Evolutionary conservation across 1,139 yeast species (phyloP), one percentile per base, ranked within the genome.

Genomic region (Scheffersomyces parashehatae): DNA sequence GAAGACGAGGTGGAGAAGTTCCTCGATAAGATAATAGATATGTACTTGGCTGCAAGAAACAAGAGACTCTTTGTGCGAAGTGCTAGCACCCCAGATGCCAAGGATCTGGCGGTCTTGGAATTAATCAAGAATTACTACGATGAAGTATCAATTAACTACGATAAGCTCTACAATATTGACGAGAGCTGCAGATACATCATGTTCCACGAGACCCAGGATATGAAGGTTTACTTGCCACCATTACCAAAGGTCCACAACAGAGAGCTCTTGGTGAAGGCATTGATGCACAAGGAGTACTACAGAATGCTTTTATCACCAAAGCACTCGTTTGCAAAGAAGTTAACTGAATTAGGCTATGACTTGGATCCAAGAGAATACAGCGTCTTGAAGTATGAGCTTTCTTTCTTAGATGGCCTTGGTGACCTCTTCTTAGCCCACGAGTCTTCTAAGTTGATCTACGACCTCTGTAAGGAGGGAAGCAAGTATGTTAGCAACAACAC

Each of bases 401-500:
- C 75, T n/a, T 68, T 71, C 41, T 62, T 69, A 42, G 78, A 73
- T 49, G 78, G 78, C 0, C 61, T 73, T 41, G 78, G 78, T 0
- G 78, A 73, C 52, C 70, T 69, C 46, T 70, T 64, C 43, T 58
- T 73, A 39, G 72, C 76, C 7, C 60, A 67, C 24, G 76, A 69
- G 46, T 64, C 75, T 1, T 65, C 75, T 2, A 64, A 63, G 42
- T 52, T 72, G 38, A 58, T 73, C 40, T 73, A 67, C 49, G 59
- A 56, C 35, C 60, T 70, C 46, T 50, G 53, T 42, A 49, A 49
- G 30, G 54, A 39, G 36, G 55, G 45, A 16, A 53, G 47, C 26
- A 38, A 52, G 30, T 52, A 53, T 16, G 54, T 56, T 43, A 60
- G 62, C 11, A 52, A 57, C n/a, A 59, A 60, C 29, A 58, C 69